Base-by-base conservation (phyloP, 208 protist species). In the Leishmania gerbilli region DNA sequence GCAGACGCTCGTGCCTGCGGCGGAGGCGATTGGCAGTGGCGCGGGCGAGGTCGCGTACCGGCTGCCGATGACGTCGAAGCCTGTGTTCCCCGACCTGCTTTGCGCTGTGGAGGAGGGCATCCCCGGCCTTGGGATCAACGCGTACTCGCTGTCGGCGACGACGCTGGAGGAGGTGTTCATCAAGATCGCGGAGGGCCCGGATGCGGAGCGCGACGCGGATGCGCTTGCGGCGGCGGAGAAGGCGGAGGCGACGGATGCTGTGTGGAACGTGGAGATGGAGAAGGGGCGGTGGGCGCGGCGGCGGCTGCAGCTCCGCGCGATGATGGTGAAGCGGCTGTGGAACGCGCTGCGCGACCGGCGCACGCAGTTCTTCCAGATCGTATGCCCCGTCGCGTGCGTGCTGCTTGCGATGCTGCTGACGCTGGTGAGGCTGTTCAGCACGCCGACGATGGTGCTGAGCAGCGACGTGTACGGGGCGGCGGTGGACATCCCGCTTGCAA, bases 151-250 rank as follows among this genome's bases (percentile, higher is more conserved):
- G 34, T 89, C 90, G 49, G 87, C 85, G 40, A 95, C 92, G 21
- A 94, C 92, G 45, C 77, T 97, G 49, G 93, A 97, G 82, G 89
- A 97, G 76, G 83, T 95, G 7, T 97, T 97, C 76, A 62, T 97
- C 31, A 67, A 82, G 51, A 88, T 95, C 64, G 89, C 87, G 45
- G 76, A 85, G 67, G 79, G 79, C 65, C 68, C 51, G 53, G 74
- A 27, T 2, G 34, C 17, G 49, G 71, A 37, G 17, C 31, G 17
- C 71, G 49, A 45, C 49, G 51, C 24, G 71, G 47, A 37, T 19
- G 71, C 21, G 49, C 45, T 55, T 31, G 71, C 21, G 51, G 71
- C 19, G 34, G 19, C 45, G n/a, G 49, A 27, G 17, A 49, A 37
- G 69, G 27, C 47, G 4, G 49, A 37, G 3, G 27, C 45, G 6